These are phyloP conservation scores for Leccinum subgranulosum DNA, from an alignment of 768 basidiomycete genomes.

Conservation along the genomic window DNA sequence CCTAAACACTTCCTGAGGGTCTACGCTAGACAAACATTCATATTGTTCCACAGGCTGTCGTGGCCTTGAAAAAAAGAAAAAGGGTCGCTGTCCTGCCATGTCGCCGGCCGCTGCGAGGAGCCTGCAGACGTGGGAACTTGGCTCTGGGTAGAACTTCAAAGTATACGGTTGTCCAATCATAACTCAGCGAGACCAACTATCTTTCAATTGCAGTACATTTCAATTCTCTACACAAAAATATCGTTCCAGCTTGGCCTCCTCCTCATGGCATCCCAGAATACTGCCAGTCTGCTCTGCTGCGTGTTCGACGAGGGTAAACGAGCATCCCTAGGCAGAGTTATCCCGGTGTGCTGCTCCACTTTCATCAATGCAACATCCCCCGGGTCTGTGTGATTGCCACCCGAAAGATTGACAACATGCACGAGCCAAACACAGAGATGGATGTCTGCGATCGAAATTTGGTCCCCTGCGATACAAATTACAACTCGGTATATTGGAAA, in stretches of 20 bases:
- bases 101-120: not conserved
- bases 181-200: not conserved
- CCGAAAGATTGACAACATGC: constrained; percentile 54
- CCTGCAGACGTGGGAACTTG: constrained; percentile 11
- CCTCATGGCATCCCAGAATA: constrained; percentile 70
- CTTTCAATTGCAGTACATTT: not conserved
- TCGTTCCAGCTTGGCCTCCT: constrained; percentile 70
- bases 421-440: constrained; percentile 78
- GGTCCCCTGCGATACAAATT: constrained; percentile 59
- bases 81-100: constrained; percentile 18
- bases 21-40: constrained; percentile 44
- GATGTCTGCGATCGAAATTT: constrained; percentile 76
- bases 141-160: not conserved
- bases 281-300: constrained; percentile 50
- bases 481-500: not conserved
- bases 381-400: constrained; percentile 48
- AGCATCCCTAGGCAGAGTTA: constrained; percentile 43
- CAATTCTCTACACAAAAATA: constrained; percentile 39
- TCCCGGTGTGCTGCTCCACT: constrained; percentile 47
- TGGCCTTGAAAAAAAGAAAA: constrained; percentile 12
- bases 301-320: constrained; percentile 11
- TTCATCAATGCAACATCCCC: constrained; percentile 49
- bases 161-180: not conserved
- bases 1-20: constrained; percentile 38
- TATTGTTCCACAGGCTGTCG: constrained; percentile 34